Percentiles rank a stretch among this genome's conserved stretches.
These are phyloP conservation scores for Pugionium dolabratum DNA, from an alignment of 345 rosid species.

Conservation along the genomic window DNA sequence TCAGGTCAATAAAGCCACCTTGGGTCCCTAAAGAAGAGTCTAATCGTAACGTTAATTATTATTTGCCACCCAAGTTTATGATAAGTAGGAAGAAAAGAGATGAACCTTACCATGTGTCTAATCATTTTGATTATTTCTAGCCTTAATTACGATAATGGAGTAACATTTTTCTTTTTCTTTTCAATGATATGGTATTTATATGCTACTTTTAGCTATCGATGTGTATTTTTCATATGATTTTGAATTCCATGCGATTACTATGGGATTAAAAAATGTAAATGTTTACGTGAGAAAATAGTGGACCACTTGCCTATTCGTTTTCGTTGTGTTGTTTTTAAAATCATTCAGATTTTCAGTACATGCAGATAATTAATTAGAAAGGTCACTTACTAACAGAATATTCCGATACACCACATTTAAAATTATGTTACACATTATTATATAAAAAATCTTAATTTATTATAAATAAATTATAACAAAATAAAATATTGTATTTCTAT, in stretches of 20 bases:
- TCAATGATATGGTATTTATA: slow-evolving; percentile 27
- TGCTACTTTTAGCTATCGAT: slow-evolving; percentile 1
- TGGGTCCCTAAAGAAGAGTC: slow-evolving; percentile 54
- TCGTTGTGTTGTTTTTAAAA: background rate
- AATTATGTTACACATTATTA: no score
- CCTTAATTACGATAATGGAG: background rate
- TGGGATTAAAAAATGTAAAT: slow-evolving; percentile 20
- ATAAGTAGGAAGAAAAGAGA: slow-evolving; percentile 71
- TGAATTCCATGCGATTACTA: background rate
- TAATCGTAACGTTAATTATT: slow-evolving; percentile 38
- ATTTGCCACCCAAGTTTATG: slow-evolving; percentile 49
- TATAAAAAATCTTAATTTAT: no score
- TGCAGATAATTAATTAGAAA: no score
- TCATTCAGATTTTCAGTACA: no score
- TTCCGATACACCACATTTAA: no score
- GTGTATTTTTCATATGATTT: slow-evolving; percentile 16
- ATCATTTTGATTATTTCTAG: slow-evolving; percentile 83
- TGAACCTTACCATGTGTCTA: slow-evolving; percentile 74
- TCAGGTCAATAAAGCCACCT: slow-evolving; percentile 81
- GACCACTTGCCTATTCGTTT: background rate
- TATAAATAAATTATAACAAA: no score
- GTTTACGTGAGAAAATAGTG: slow-evolving; percentile 3
- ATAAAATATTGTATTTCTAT: no score
- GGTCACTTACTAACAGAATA: no score
- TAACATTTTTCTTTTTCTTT: background rate